phyloP scores from a whole-genome alignment of 2,329 filamentous ascomycete species.

The Xylariaceae sp. region DNA sequence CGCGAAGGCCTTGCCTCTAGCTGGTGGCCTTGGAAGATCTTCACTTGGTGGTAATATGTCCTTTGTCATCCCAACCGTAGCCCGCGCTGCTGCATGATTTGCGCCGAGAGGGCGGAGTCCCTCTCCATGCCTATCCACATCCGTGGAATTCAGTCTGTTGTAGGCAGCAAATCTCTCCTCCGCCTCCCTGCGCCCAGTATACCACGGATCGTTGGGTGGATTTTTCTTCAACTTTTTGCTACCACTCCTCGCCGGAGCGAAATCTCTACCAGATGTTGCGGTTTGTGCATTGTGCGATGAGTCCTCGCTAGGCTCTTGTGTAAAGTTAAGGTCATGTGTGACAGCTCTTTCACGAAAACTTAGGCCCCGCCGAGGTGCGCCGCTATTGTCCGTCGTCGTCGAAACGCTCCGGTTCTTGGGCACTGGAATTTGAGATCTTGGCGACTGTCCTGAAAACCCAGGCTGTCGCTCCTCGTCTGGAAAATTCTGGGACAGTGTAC shows the following conservation, averaged over 20 bases:
- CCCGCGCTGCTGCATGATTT: conserved; percentile 8
- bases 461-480: conserved; percentile 42
- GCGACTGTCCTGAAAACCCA: conserved; percentile 39
- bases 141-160: conserved; percentile 27
- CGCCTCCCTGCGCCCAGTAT: conserved; percentile 50
- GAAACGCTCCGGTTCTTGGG: conserved; percentile 35
- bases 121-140: conserved; percentile 16
- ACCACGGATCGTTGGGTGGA: conserved; percentile 59
- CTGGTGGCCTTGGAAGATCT: conserved; percentile 34
- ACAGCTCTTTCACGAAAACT: conserved; percentile 67
- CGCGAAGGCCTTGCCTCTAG: conserved; percentile 34
- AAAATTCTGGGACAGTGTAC: conserved; percentile 42
- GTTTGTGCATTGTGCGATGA: conserved; percentile 32
- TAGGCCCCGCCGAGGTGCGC: conserved; percentile 59
- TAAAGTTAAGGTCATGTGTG: conserved; percentile 50
- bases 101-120: neutral
- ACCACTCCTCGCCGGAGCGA: conserved; percentile 53
- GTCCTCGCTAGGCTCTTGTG: conserved; percentile 39
- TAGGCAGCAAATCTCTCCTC: conserved; percentile 48
- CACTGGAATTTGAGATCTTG: conserved; percentile 38
- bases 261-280: conserved; percentile 43
- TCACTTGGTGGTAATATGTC: conserved; percentile 25
- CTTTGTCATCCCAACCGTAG: conserved; percentile 22
- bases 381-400: conserved; percentile 37
- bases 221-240: conserved; percentile 67